These are phyloP conservation scores for Claviceps monticola DNA, from an alignment of 2,329 filamentous ascomycete species.

Conservation along the genomic window DNA sequence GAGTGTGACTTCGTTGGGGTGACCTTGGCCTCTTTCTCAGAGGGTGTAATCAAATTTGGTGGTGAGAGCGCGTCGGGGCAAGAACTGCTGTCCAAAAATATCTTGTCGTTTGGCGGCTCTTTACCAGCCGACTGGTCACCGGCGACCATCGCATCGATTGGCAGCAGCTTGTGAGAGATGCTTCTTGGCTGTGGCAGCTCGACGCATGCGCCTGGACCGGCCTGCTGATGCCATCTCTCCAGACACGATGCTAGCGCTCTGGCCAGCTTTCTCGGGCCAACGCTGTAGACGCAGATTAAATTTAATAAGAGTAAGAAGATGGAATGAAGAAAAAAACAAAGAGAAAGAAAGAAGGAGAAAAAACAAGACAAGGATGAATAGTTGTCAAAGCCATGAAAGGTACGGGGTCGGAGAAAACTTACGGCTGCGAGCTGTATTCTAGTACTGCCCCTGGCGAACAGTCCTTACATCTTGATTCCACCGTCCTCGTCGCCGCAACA, in stretches of 20 bases:
- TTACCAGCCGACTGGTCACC: neutral
- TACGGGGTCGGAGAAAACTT: constrained; percentile 7
- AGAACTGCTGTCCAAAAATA: neutral
- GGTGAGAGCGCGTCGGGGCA: neutral
- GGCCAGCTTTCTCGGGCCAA: constrained; percentile 22
- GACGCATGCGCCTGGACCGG: no score
- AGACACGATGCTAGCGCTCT: constrained; percentile 1
- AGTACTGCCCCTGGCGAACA: constrained; percentile 8
- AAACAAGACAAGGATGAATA: neutral
- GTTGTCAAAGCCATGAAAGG: no score
- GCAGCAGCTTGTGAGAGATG: neutral
- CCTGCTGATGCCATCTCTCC: neutral
- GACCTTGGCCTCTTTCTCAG: neutral
- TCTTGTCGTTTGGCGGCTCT: neutral
- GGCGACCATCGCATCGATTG: neutral
- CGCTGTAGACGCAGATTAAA: constrained; percentile 8
- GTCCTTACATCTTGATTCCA: neutral
- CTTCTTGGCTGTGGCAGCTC: neutral
- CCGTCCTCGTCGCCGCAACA: constrained; percentile 13
- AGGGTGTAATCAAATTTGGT: neutral
- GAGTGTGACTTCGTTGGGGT: neutral
- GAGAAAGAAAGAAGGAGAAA: neutral
- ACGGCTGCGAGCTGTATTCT: constrained; percentile 26
- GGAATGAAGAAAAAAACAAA: neutral
- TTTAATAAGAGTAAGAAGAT: neutral